Base-by-base conservation (phyloP, 805 yeast genomes). In the Candida jianshihensis region DNA sequence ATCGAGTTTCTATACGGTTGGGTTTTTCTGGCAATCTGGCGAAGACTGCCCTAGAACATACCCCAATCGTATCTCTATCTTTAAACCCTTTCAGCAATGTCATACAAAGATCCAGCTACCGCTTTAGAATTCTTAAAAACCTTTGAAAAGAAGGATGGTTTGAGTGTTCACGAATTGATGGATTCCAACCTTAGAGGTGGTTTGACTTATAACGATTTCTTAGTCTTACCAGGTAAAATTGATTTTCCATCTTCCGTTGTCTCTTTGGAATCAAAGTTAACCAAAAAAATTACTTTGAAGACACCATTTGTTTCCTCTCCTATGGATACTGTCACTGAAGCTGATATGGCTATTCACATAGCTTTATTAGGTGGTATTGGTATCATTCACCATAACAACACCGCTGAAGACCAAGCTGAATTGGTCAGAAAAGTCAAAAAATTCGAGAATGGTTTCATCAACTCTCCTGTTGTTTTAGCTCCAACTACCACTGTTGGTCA, bases 361-460 rank as follows among this genome's bases (percentile, higher is more conserved):
- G 97, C 98, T 50, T 76, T 92, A 49, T 75, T 89, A 54, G 98
- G 98, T 63, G 98, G 98, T 67, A 87, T 92, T 63, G 98, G 98
- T 78, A 85, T 92, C 59, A 80, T 92, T 54, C 98, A 92, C 66
- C 97, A 92, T 73, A 92, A 92, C 75, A 89, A 96, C 70, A 62
- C 95, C 40, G 74, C 95, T 41, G 97, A 90, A 38, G 97, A 88
- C 63, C 98, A 92, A 70, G 98, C 98, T 41, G 96, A 78, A 51
- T 92, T 92, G 97, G 98, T 92, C 44, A 83, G 75, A 63, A 85
- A 84, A 68, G 98, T 92, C 52, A 92, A 92, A 77, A 88, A 84
- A 65, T 92, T 70, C 68, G 98, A 92, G 71, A 92, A 92, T 63
- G 98, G 98, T 26, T 92, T 92, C 73, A 92, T 92, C 59, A 83